Evolutionary conservation across 495 filamentous ascomycete genomes (phyloP).

Genomic region (Penicillium alfredii): DNA sequence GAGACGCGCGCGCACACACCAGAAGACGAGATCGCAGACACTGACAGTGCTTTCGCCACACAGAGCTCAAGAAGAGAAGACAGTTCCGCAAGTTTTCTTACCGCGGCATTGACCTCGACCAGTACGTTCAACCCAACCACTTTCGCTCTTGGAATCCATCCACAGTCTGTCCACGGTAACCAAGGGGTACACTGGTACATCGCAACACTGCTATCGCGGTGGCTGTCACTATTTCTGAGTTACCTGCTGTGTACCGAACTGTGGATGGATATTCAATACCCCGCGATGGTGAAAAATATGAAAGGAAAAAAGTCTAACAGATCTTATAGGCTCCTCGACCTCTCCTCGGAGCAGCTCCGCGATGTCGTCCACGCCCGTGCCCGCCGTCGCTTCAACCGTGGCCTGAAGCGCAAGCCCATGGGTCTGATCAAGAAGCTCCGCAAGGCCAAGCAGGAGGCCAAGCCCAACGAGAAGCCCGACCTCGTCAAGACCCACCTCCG

Average conservation of each 20-base stretch:
- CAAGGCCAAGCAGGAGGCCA: constrained; percentile 99
- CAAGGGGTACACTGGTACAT: too few relatives aligned
- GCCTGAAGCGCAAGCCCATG: constrained; percentile 99
- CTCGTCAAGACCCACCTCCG: constrained; percentile 98
- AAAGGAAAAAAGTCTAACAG: constrained; percentile 25
- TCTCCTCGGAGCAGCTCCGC: constrained; percentile 96
- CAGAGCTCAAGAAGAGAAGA: constrained; percentile 98
- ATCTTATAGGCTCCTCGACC: constrained; percentile 78
- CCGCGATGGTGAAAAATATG: too few relatives aligned
- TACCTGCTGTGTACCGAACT: too few relatives aligned
- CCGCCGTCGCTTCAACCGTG: constrained; percentile 97
- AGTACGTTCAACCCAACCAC: constrained; percentile 62
- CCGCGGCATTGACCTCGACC: constrained; percentile 97
- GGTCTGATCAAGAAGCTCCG: constrained; percentile 99
- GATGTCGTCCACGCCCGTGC: constrained; percentile 98
- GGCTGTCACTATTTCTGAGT: too few relatives aligned
- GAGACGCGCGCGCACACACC: constrained; percentile 21
- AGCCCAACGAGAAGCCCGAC: constrained; percentile 99
- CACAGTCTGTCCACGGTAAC: too few relatives aligned
- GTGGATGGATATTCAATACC: too few relatives aligned
- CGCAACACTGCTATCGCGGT: too few relatives aligned
- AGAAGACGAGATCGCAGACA: constrained; percentile 19
- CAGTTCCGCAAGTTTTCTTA: constrained; percentile 99
- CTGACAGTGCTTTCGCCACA: constrained; percentile 37
- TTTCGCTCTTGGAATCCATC: too few relatives aligned